Evolutionary conservation across 202 grass and related monocot species (phyloP), one percentile per base, ranked within the genome.

Genomic region (Brachypodium distachyon): DNA sequence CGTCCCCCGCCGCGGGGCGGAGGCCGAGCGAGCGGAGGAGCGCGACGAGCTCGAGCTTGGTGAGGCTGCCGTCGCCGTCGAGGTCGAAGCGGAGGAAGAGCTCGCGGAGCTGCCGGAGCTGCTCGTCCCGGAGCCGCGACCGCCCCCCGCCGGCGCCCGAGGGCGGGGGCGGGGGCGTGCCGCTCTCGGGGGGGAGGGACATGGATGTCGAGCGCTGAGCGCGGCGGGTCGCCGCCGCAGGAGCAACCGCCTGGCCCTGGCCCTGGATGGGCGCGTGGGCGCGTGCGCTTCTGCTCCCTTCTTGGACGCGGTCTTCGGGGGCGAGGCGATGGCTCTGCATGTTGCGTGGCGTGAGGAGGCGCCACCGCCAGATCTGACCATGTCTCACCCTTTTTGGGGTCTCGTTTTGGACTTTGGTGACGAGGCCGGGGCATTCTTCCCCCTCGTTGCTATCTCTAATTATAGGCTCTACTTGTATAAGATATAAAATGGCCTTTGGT

Each of bases 41-140:
- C 18, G 87, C 87, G 23, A 79, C 87, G 1, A 86, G 34, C 87
- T 86, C 79, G 18, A 90, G 83, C 79, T 52, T 82, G 7, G 83
- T 90, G 38, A 86, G 83, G 79, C 87, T 90, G 9, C 83, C 87
- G 79, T 86, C 87, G 74, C 83, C 53, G 83, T 86, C 87, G 44
- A 90, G 69, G 62, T 90, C 83, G 79, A 90, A 90, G 44, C 79
- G 87, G 31, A 61, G 29, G 74, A 90, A 90, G n/a, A 90, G 74
- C 68, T 86, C 83, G 13, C 47, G 83, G 10, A 90, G 87, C 83
- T 90, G 83, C 14, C 80, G 70, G 38, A 90, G 46, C 79, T 90
- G 83, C 69, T 90, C 87, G 43, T 31, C 83, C 54, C 69, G 79
- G 53, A 88, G 86, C 67, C 74, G 79, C 54, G 51, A 3, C 3